These are phyloP conservation scores for Chimonanthus salicifolius DNA, from an alignment of 164 flowering plant species.

Conservation along the genomic window DNA sequence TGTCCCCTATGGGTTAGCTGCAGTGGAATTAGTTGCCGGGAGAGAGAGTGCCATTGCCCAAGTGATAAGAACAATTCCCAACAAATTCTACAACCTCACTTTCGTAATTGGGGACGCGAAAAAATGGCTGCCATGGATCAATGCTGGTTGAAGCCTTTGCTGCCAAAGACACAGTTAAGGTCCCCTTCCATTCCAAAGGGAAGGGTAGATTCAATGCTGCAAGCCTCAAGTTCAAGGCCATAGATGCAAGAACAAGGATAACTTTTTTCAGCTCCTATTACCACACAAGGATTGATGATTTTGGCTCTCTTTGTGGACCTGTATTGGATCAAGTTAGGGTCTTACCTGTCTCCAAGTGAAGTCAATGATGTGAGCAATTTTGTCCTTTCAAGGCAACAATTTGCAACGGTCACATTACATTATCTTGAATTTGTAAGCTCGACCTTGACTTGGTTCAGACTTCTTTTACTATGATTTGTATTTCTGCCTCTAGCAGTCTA, in stretches of 20 bases:
- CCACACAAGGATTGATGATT: conserved; percentile 63
- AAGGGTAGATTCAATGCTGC: conserved; percentile 45
- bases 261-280: conserved; percentile 84
- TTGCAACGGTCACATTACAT: too few relatives aligned
- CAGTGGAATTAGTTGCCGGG: conserved; percentile 82
- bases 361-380: background rate
- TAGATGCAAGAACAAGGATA: conserved; percentile 47
- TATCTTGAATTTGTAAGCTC: too few relatives aligned
- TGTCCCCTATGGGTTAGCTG: conserved; percentile 62
- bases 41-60: conserved; percentile 89
- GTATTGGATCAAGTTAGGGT: conserved; percentile 69
- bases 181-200: conserved; percentile 59
- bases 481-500: too few relatives aligned
- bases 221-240: conserved; percentile 56
- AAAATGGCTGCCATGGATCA: conserved; percentile 78
- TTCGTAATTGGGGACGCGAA: conserved; percentile 76
- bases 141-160: conserved; percentile 94
- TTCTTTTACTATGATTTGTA: too few relatives aligned
- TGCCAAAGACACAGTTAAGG: conserved; percentile 52
- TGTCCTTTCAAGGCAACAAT: too few relatives aligned
- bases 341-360: conserved; percentile 15
- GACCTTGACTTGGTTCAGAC: too few relatives aligned
- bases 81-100: conserved; percentile 45
- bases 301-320: conserved; percentile 84
- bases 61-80: conserved; percentile 54